Conservation (phyloP, 768 basidiomycete genomes). For the Termitomyces sp. region DNA sequence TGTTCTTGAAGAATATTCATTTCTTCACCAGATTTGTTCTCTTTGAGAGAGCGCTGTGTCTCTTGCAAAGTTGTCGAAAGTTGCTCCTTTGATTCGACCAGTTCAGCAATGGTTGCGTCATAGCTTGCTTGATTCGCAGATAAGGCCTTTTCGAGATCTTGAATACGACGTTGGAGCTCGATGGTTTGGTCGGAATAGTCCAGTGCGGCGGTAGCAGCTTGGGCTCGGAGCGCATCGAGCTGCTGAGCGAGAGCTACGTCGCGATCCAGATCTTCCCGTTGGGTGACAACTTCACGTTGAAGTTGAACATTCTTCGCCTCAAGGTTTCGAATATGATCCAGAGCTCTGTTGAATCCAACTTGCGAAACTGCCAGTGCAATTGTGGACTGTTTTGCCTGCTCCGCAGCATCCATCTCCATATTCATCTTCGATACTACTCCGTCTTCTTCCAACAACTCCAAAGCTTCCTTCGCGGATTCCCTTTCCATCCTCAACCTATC, state of each 20-base stretch:
- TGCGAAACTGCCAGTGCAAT: constrained; percentile 21
- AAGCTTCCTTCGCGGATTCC: constrained; percentile 5
- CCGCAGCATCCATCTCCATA: constrained; percentile 4
- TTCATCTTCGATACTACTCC: constrained; percentile 1
- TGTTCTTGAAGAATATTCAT: constrained; percentile 25
- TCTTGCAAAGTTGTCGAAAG: constrained; percentile 22
- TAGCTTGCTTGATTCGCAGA: constrained; percentile 15
- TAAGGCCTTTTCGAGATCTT: constrained; percentile 14
- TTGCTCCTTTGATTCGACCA: constrained; percentile 20
- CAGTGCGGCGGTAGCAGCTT: constrained; percentile 9
- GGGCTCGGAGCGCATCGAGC: constrained; percentile 10
- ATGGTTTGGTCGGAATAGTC: constrained; percentile 12
- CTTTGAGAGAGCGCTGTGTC: constrained; percentile 15
- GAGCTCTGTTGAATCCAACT: constrained; percentile 6
- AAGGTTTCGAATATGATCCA: neutral
- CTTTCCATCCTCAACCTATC: constrained; percentile 13
- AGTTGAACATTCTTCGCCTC: constrained; percentile 5
- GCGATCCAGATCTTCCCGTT: constrained; percentile 3
- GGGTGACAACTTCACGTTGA: constrained; percentile 1
- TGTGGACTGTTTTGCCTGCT: constrained; percentile 14
- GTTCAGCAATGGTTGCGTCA: constrained; percentile 19
- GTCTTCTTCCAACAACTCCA: constrained; percentile 3
- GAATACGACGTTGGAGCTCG: constrained; percentile 19
- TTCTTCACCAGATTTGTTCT: constrained; percentile 19
- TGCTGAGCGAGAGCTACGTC: constrained; percentile 4